These are phyloP conservation scores for Zygoascus ofunaensis DNA, from an alignment of 805 yeast genomes.

Conservation along the genomic window DNA sequence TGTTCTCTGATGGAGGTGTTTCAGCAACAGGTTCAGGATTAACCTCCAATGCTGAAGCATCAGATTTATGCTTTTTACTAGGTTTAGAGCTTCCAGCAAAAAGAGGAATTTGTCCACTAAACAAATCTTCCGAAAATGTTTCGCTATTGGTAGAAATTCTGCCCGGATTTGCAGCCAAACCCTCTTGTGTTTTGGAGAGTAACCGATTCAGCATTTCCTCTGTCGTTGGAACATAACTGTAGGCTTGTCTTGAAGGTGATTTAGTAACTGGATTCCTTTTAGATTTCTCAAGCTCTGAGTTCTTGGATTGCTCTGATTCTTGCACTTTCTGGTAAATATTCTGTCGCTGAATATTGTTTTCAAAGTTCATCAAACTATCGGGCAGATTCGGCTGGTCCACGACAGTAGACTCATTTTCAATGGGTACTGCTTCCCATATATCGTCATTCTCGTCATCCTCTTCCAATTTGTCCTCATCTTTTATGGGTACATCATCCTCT, in stretches of 20 bases:
- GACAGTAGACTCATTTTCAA: conserved; percentile 15
- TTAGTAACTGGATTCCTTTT: no score
- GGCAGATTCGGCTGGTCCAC: conserved; percentile 6
- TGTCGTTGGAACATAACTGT: background rate
- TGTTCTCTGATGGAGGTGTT: background rate
- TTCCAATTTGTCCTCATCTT: conserved; percentile 31
- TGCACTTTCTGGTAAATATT: conserved; percentile 14
- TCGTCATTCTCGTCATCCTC: conserved; percentile 39
- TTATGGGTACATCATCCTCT: conserved; percentile 10
- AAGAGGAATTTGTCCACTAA: conserved; percentile 2
- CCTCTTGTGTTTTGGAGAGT: background rate
- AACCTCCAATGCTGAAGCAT: background rate
- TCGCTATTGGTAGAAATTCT: no score
- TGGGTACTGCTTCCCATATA: conserved; percentile 58
- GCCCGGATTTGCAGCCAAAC: no score
- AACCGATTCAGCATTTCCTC: background rate
- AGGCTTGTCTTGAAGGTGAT: background rate
- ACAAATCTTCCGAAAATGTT: conserved; percentile 2
- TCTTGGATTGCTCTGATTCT: no score
- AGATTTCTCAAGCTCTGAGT: no score
- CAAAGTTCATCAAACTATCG: conserved; percentile 18
- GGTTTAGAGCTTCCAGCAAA: conserved; percentile 1
- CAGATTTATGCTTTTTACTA: background rate
- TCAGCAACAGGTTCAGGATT: no score
- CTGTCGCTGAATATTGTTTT: conserved; percentile 20